These are phyloP conservation scores for Hamigera avellanea DNA, from an alignment of 495 filamentous ascomycete species.

Conservation along the genomic window DNA sequence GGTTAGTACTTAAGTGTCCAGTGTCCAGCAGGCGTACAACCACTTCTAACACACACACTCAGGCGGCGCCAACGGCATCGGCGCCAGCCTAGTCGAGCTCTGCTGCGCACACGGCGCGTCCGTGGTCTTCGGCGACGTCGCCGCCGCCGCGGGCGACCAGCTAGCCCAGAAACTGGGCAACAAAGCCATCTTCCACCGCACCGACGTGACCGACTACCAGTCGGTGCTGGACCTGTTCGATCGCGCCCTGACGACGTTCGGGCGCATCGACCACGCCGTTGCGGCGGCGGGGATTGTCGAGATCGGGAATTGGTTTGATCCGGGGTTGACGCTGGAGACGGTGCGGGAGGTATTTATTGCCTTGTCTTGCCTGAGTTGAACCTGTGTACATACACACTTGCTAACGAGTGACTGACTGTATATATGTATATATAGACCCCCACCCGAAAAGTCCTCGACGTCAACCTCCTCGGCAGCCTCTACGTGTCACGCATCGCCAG, in stretches of 20 bases:
- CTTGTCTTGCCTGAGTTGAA: background rate
- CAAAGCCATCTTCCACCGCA: constrained; percentile 22
- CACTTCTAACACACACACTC: background rate
- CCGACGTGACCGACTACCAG: constrained; percentile 36
- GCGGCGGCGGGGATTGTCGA: constrained; percentile 40
- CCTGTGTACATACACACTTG: background rate
- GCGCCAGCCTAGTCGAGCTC: constrained; percentile 37
- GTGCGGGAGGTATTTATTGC: constrained; percentile 25
- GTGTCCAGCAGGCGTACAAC: background rate
- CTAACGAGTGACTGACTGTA: constrained; percentile 9
- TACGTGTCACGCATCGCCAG: constrained; percentile 34
- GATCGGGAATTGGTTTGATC: constrained; percentile 33
- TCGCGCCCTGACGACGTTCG: constrained; percentile 29
- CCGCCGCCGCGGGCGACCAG: constrained; percentile 17
- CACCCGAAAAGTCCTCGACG: constrained; percentile 32
- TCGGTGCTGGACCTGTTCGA: constrained; percentile 34
- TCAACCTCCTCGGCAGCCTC: constrained; percentile 37
- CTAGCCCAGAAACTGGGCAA: constrained; percentile 12
- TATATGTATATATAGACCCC: constrained; percentile 30
- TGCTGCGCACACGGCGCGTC: constrained; percentile 33
- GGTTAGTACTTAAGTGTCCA: constrained; percentile 15
- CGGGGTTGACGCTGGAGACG: constrained; percentile 22
- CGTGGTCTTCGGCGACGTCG: constrained; percentile 34
- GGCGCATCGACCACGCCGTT: constrained; percentile 39
- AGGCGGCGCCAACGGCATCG: constrained; percentile 46